phyloP scores from a whole-genome alignment of 2,329 filamentous ascomycete species.

The Leptographium lundbergii region DNA sequence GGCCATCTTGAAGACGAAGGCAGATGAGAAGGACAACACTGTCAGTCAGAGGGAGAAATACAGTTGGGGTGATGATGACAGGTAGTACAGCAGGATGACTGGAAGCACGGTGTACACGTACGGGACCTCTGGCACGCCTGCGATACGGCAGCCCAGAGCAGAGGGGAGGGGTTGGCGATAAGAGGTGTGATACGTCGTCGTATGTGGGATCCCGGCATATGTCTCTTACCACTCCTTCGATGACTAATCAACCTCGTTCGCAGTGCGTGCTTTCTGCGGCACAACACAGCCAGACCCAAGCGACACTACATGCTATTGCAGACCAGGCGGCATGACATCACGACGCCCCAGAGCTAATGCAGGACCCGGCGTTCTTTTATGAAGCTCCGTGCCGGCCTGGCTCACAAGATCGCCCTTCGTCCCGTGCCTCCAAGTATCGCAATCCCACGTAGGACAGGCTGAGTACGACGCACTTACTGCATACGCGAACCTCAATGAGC shows the following conservation, averaged over 20 bases:
- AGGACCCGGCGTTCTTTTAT: neutral
- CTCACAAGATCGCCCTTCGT: too few species aligned
- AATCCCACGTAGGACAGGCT: neutral
- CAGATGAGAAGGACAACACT: neutral
- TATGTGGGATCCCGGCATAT: too few species aligned
- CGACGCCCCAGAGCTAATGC: neutral
- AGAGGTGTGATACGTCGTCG: neutral
- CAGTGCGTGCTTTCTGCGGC: too few species aligned
- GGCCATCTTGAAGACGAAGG: slow-evolving; percentile 3
- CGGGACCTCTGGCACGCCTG: neutral
- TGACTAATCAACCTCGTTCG: neutral
- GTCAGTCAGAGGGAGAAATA: neutral
- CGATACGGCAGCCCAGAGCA: neutral
- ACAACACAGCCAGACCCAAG: too few species aligned
- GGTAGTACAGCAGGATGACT: neutral
- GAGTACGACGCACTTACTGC: slow-evolving; percentile 23
- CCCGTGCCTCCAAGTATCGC: too few species aligned
- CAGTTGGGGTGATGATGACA: neutral
- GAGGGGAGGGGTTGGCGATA: neutral
- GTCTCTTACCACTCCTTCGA: neutral
- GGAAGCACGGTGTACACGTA: neutral
- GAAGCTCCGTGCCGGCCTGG: neutral
- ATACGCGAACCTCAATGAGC: slow-evolving; percentile 31
- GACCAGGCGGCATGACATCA: neutral
- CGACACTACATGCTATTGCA: too few species aligned